Evolutionary conservation across 768 basidiomycete genomes (phyloP), one percentile per base, ranked within the genome.

Genomic region (Collybia sp.): DNA sequence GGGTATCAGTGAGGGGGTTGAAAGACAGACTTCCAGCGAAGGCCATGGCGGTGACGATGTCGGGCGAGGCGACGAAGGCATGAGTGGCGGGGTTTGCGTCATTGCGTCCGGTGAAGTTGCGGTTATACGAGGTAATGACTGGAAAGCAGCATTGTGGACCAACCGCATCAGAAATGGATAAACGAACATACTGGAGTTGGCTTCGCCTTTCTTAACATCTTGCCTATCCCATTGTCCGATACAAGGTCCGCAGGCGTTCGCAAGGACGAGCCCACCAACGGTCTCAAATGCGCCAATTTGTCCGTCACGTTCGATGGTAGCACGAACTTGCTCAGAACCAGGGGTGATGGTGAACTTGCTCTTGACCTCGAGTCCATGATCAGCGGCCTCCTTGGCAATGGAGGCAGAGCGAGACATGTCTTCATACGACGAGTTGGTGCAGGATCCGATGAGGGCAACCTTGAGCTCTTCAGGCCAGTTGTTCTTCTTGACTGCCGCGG

Each of bases 81-180:
- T 98, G 96, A 30, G 96, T 99, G 51, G 93, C 93, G 16, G 95
- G 93, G 82, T 99, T 98, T 58, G 96, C 94, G 60, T 98, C 96
- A 68, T 99, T 99, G 63, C 96, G 93, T 47, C 95, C 96, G 55
- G 96, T 98, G 76, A 99, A 99, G 85, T 99, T 99, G 66, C 96
- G 94, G 84, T 99, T 99, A 82, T 99, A 99, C 15, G 94, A 97
- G 43, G 95, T 95, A 70, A 99, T 91, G 76, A 98, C 89, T 92
- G 40, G 8, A 40, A 17, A 33, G 42, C 45, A 19, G 53, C 48
- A 49, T 34, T 31, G 12, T 2, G 38, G 60, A 4, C 61, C 47
- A 12, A 19, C 6, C 20, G 16, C 11, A 15, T 41, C 5, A 40
- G 15, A 39, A 33, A 42, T 12, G 0, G 30, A 30, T 44, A 20